A percentile compares a stretch with the other conserved stretches of the same genome.
phyloP scores from a whole-genome alignment of 2,329 filamentous ascomycete species.

The Xylariaceae sp. region DNA sequence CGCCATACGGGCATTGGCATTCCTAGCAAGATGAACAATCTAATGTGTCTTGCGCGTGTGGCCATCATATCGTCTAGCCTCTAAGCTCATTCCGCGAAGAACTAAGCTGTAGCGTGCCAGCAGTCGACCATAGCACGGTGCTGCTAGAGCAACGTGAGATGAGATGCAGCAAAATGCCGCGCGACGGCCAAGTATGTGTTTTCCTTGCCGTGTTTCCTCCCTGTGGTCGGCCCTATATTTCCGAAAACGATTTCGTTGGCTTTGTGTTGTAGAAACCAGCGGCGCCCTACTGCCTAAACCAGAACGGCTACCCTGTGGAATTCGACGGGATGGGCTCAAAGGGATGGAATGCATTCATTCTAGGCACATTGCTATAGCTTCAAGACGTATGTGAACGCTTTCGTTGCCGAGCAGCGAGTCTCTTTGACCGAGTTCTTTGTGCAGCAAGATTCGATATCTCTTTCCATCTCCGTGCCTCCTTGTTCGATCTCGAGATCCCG shows the following conservation, averaged over 20 bases:
- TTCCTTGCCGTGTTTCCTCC: not conserved
- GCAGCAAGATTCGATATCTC: conserved; percentile 7
- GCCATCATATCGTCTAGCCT: too few relatives aligned
- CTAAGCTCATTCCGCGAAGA: too few relatives aligned
- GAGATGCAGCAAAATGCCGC: too few relatives aligned
- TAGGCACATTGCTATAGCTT: conserved; percentile 4
- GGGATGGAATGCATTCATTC: conserved; percentile 18
- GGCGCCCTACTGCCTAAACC: not conserved
- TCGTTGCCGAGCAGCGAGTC: conserved; percentile 5
- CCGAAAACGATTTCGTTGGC: conserved; percentile 12
- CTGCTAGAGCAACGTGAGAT: too few relatives aligned
- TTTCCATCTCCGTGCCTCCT: conserved; percentile 2
- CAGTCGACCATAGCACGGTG: too few relatives aligned
- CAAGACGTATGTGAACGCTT: conserved; percentile 15
- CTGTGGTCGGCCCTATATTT: conserved; percentile 6
- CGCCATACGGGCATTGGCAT: too few relatives aligned
- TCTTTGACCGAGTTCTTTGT: conserved; percentile 17
- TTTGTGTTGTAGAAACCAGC: conserved; percentile 17
- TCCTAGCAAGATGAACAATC: too few relatives aligned
- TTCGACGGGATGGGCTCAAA: conserved; percentile 9
- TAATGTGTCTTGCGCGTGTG: too few relatives aligned
- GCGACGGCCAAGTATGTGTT: too few relatives aligned
- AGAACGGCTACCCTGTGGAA: conserved; percentile 1
- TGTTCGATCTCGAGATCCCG: conserved; percentile 5
- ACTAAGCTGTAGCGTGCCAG: too few relatives aligned